Percentiles rank a stretch among this genome's conserved stretches.
Conservation (phyloP, 2,329 filamentous ascomycete species). For the Diaporthe velutina region DNA sequence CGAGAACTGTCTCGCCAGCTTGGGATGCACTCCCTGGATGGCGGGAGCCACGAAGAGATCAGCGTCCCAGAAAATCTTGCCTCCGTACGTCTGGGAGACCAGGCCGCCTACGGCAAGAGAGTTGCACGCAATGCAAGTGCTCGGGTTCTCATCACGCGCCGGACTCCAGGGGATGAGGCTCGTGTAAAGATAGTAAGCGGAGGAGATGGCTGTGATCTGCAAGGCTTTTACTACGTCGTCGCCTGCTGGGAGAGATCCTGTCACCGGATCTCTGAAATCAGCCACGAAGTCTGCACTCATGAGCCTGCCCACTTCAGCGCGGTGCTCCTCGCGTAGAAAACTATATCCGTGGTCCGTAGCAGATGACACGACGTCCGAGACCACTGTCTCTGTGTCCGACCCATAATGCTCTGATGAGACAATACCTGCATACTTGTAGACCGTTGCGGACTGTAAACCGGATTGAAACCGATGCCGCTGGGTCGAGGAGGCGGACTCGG, state of each 20-base stretch:
- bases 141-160: slow-evolving; percentile 29
- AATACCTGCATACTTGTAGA: slow-evolving; percentile 37
- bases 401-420: slow-evolving; percentile 37
- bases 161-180: slow-evolving; percentile 33
- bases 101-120: slow-evolving; percentile 46
- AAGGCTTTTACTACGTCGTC: slow-evolving; percentile 27
- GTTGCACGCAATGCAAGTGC: slow-evolving; percentile 38
- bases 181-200: slow-evolving; percentile 38
- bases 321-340: slow-evolving; percentile 25
- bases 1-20: slow-evolving; percentile 45
- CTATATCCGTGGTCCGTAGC: slow-evolving; percentile 29
- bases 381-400: slow-evolving; percentile 19
- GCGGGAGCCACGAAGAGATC: slow-evolving; percentile 48
- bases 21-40: slow-evolving; percentile 44
- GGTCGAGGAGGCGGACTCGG: not conserved
- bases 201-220: slow-evolving; percentile 37
- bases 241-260: slow-evolving; percentile 32
- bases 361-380: slow-evolving; percentile 9
- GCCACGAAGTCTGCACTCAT: slow-evolving; percentile 36
- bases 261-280: slow-evolving; percentile 36
- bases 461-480: slow-evolving; percentile 29
- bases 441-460: slow-evolving; percentile 25
- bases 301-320: slow-evolving; percentile 23
- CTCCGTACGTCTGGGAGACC: slow-evolving; percentile 47
- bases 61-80: slow-evolving; percentile 49